phyloP scores from a whole-genome alignment of 768 basidiomycete species.

The Kondoa subrosea region DNA sequence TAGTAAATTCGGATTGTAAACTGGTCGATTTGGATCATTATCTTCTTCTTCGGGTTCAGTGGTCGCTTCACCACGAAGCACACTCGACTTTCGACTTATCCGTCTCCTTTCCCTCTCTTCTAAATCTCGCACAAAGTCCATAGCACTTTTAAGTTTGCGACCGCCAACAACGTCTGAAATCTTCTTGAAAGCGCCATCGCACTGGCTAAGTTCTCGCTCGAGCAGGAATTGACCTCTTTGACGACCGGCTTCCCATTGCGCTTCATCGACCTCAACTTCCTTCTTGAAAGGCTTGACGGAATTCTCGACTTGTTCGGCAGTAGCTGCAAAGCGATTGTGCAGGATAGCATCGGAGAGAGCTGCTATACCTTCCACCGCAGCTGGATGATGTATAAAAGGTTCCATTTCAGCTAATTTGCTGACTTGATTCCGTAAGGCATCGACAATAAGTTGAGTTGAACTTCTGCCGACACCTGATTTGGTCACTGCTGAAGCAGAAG shows the following conservation, averaged over 20 bases:
- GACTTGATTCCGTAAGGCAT: conserved; percentile 40
- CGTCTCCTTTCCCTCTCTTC: conserved; percentile 46
- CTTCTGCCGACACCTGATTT: conserved; percentile 92
- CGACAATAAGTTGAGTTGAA: conserved; percentile 75
- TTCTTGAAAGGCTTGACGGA: conserved; percentile 99
- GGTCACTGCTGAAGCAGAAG: conserved; percentile 77
- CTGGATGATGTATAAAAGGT: conserved; percentile 81
- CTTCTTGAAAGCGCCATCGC: conserved; percentile 69
- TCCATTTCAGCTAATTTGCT: conserved; percentile 75
- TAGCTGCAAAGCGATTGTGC: conserved; percentile 76
- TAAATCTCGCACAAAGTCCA: conserved; percentile 60
- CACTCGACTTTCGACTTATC: conserved; percentile 21
- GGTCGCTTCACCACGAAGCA: conserved; percentile 6
- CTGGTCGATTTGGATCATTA: conserved; percentile 42
- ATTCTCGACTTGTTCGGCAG: conserved; percentile 98
- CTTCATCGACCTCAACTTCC: conserved; percentile 80
- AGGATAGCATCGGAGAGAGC: conserved; percentile 86
- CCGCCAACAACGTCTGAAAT: conserved; percentile 73
- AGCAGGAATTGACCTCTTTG: conserved; percentile 58
- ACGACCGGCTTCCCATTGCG: conserved; percentile 81
- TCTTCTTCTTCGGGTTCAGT: conserved; percentile 31
- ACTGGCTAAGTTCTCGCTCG: conserved; percentile 65
- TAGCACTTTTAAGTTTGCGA: conserved; percentile 55
- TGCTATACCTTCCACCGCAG: conserved; percentile 69
- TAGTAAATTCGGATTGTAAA: conserved; percentile 76